These are phyloP conservation scores for Hexamita inflata DNA, from an alignment of 208 protist genomes.

Conservation along the genomic window DNA sequence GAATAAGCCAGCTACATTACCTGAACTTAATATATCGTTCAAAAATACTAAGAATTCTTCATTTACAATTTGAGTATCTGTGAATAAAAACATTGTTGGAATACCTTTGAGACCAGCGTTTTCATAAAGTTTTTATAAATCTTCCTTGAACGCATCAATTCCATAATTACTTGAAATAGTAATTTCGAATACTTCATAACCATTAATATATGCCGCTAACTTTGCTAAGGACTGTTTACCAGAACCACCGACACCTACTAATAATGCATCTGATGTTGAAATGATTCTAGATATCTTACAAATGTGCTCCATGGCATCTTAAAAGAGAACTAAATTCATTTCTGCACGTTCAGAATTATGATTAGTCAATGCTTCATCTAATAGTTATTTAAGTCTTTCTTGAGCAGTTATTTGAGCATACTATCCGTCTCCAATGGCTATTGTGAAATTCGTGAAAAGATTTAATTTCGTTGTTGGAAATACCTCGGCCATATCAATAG, in stretches of 20 bases:
- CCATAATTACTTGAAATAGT: slow-evolving; percentile 81
- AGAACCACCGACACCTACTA: slow-evolving; percentile 86
- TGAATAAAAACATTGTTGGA: slow-evolving; percentile 79
- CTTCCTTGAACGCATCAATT: slow-evolving; percentile 75
- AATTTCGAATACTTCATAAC: slow-evolving; percentile 87
- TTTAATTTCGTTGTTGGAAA: neutral
- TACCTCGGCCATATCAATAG: neutral
- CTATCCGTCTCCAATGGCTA: slow-evolving; percentile 36
- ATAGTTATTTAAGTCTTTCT: slow-evolving; percentile 56
- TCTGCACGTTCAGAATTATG: slow-evolving; percentile 78
- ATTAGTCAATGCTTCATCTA: slow-evolving; percentile 46
- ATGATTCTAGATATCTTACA: slow-evolving; percentile 85
- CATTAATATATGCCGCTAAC: slow-evolving; percentile 81
- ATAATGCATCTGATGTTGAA: slow-evolving; percentile 75
- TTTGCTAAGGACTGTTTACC: slow-evolving; percentile 80
- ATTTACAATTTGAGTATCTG: slow-evolving; percentile 83
- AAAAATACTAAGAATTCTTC: slow-evolving; percentile 76
- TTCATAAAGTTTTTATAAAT: slow-evolving; percentile 80
- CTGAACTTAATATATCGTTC: slow-evolving; percentile 59
- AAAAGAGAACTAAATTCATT: slow-evolving; percentile 90
- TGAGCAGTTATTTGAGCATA: slow-evolving; percentile 48
- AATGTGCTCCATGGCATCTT: slow-evolving; percentile 86
- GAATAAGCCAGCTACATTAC: slow-evolving; percentile 53
- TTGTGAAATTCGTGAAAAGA: slow-evolving; percentile 50
- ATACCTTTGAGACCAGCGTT: slow-evolving; percentile 76